Conservation (phyloP, 768 basidiomycete species). For the Podaxis sp. region DNA sequence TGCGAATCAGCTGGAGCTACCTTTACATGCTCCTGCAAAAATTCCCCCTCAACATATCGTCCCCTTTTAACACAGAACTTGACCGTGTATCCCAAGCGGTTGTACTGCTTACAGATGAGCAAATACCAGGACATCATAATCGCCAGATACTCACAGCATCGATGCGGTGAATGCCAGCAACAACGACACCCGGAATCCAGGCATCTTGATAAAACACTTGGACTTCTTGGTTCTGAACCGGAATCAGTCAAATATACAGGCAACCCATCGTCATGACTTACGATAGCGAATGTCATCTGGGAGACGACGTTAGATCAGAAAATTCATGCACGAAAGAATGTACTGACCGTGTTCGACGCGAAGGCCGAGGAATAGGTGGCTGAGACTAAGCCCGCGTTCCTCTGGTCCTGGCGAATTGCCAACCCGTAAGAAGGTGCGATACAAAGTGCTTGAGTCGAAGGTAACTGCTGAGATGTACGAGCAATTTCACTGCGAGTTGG, state of each 20-base stretch:
- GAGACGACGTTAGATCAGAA: not conserved
- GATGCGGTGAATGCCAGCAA: not conserved
- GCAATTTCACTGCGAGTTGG: not conserved
- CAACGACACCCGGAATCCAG: not conserved
- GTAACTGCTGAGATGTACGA: not conserved
- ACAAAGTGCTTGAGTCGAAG: not conserved
- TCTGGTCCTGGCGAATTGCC: not conserved
- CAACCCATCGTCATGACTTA: not conserved
- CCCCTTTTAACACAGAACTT: not conserved
- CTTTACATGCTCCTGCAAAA: not conserved
- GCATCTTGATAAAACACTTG: not conserved
- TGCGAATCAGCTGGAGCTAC: not conserved
- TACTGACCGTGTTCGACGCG: not conserved
- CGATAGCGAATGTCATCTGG: not conserved
- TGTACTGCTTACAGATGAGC: not conserved
- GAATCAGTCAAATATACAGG: not conserved
- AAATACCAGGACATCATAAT: not conserved
- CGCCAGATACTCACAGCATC: not conserved
- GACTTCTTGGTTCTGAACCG: conserved; percentile 1
- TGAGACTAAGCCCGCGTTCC: not conserved
- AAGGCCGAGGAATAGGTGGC: not conserved
- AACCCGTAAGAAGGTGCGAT: not conserved
- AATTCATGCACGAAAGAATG: not conserved
- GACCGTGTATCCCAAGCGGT: not conserved
- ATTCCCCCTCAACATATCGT: not conserved